Conservation (phyloP, 352 stramenopile genomes). For the Phytopythium chamaehyphon region DNA sequence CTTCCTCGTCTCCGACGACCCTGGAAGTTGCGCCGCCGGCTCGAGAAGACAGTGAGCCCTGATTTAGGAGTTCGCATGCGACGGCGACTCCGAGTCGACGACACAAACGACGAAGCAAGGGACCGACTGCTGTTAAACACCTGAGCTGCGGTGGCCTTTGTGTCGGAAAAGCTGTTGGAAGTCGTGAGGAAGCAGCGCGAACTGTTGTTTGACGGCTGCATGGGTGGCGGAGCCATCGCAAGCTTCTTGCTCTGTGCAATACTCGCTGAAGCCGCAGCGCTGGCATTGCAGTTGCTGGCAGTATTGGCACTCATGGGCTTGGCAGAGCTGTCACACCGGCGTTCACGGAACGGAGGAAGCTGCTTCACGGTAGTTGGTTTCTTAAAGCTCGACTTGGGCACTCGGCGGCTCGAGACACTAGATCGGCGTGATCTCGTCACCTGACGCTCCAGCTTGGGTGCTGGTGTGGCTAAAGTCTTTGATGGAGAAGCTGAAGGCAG, state of each 20-base stretch:
- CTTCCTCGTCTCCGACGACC: conserved; percentile 8
- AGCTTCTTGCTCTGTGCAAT: conserved; percentile 1
- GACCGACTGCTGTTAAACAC: conserved; percentile 6
- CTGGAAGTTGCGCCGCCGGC: conserved; percentile 3
- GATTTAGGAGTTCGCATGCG: neutral
- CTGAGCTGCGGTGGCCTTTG: conserved; percentile 7
- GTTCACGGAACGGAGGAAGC: conserved; percentile 3
- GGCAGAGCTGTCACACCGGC: neutral
- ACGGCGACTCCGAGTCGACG: conserved; percentile 4
- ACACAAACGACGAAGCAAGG: conserved; percentile 3
- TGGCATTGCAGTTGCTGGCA: neutral
- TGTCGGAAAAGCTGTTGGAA: conserved; percentile 6
- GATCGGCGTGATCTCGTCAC: neutral
- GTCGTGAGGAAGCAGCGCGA: conserved; percentile 12
- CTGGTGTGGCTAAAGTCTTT: neutral
- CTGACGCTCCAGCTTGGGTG: neutral
- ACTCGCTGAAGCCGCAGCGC: neutral
- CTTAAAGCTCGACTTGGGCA: neutral
- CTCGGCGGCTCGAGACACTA: neutral
- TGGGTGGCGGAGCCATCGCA: neutral
- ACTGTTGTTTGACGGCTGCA: neutral
- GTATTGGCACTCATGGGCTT: neutral
- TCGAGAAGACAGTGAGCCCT: neutral
- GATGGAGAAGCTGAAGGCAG: neutral
- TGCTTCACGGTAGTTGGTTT: neutral